Percentiles rank a stretch among this genome's conserved stretches.
phyloP scores from a whole-genome alignment of 768 basidiomycete species.

The Russula emetica region DNA sequence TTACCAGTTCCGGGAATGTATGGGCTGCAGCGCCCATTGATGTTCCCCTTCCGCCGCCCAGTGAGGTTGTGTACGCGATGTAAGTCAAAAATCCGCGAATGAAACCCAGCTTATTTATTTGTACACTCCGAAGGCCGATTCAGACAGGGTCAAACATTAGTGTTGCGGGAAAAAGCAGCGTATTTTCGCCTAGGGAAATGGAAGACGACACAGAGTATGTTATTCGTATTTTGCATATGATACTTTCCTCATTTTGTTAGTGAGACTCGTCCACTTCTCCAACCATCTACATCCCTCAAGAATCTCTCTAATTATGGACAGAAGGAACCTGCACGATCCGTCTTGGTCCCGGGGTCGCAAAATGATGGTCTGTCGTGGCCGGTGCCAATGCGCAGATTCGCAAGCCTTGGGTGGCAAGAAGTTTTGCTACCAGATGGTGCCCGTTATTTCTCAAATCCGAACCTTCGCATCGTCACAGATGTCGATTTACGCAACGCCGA shows the following conservation, averaged over 20 bases:
- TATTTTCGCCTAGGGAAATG: constrained; percentile 17
- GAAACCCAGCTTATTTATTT: neutral
- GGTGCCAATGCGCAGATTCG: constrained; percentile 30
- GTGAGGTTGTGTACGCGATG: constrained; percentile 18
- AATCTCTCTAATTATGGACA: constrained; percentile 27
- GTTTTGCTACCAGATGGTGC: constrained; percentile 70
- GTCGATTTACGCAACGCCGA: constrained; percentile 54
- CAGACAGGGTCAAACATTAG: constrained; percentile 19
- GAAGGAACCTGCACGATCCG: constrained; percentile 14
- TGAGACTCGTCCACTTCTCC: constrained; percentile 52
- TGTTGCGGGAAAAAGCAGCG: neutral
- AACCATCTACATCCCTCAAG: constrained; percentile 33
- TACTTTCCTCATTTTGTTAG: constrained; percentile 34
- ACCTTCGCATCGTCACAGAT: constrained; percentile 62
- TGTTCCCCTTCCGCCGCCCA: constrained; percentile 19
- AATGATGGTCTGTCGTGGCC: constrained; percentile 28
- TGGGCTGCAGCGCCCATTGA: constrained; percentile 17
- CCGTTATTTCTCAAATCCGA: constrained; percentile 66
- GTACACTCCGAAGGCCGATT: constrained; percentile 21
- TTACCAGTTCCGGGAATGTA: constrained; percentile 6
- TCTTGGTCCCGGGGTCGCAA: constrained; percentile 28
- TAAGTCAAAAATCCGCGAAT: constrained; percentile 4
- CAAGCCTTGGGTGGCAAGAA: constrained; percentile 69
- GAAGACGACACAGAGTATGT: constrained; percentile 33
- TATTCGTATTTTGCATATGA: constrained; percentile 1